A percentile compares a stretch with the other conserved stretches of the same genome.
Evolutionary conservation across 148 eudicot species (phyloP).

Genomic region (Hydrangea macrophylla): DNA sequence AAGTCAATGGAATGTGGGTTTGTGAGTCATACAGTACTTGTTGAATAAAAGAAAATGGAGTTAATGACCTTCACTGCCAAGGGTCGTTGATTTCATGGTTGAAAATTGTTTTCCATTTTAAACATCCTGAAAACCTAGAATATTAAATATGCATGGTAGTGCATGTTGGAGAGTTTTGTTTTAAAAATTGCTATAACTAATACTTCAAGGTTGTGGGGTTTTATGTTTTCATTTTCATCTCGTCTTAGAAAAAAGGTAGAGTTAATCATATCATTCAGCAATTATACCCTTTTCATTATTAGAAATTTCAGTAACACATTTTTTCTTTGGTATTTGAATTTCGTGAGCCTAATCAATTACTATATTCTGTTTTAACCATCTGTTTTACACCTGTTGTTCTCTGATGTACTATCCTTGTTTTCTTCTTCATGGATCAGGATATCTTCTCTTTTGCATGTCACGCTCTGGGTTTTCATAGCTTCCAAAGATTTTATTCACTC

Average conservation of each 20-base stretch:
- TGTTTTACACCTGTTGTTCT: neutral
- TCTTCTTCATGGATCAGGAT: constrained; percentile 29
- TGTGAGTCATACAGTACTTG: neutral
- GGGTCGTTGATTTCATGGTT: too few species aligned
- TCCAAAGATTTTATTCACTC: constrained; percentile 68
- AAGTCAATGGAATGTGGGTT: neutral
- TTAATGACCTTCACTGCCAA: neutral
- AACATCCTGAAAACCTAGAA: neutral
- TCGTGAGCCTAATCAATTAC: neutral
- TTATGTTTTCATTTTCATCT: neutral
- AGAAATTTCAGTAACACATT: neutral
- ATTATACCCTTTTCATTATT: neutral
- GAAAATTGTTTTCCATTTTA: neutral
- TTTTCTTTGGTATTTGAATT: neutral
- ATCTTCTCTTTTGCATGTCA: constrained; percentile 28
- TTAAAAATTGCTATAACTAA: neutral
- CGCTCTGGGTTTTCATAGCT: constrained; percentile 28
- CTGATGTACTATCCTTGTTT: neutral
- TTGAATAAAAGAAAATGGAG: neutral
- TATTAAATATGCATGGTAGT: neutral
- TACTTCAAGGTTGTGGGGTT: too few species aligned
- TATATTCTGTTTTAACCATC: neutral
- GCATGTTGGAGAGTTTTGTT: neutral
- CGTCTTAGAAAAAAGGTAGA: neutral
- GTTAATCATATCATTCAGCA: neutral